Evolutionary conservation across 2,329 filamentous ascomycete species (phyloP), one percentile per base, ranked within the genome.

Genomic region (Xylariaceae sp.): DNA sequence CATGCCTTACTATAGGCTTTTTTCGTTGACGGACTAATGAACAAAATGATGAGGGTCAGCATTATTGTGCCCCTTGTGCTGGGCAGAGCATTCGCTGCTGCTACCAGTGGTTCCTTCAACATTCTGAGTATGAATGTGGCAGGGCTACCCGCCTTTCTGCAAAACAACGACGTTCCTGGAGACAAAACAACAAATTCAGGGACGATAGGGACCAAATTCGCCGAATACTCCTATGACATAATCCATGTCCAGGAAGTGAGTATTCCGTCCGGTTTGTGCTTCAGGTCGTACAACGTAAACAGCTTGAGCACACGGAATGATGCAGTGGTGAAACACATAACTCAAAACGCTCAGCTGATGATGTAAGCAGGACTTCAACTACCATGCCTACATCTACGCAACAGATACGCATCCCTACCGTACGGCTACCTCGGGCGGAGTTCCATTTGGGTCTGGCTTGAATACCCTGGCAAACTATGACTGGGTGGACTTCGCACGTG

Each of bases 401-500:
- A 80, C 79, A 13, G 81, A 84, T 64, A 75, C 73, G 41, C 82
- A 86, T 60, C 73, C 80, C 3, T 77, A 79, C 66, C 76, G 84
- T 48, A 87, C 84, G 1, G 66, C 82, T 0, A 88, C 84, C 2
- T 84, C 82, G 5, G 84, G 85, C n/a, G 82, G 81, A 19, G 84
- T 82, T 1, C 77, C 73, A 0, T 75, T 88, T 57, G 85, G 85
- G 10, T 80, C 76, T 46, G 85, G 85, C 1, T 70, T 88, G 47
- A 88, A 88, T 71, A 82, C 81, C 0, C 65, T 88, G 41, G 74
- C 83, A 55, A 83, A 81, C 61, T 82, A 75, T 57, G 63, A 76
- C 55, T 88, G 77, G 75, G 66, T 78, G 6, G 75, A 78, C 55
- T 81, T 82, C 58, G 69, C 72, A 41, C 78, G 84, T 13, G 69